Evolutionary conservation across 2,329 filamentous ascomycete species (phyloP).

Genomic region (Rutstroemia sydowiana): DNA sequence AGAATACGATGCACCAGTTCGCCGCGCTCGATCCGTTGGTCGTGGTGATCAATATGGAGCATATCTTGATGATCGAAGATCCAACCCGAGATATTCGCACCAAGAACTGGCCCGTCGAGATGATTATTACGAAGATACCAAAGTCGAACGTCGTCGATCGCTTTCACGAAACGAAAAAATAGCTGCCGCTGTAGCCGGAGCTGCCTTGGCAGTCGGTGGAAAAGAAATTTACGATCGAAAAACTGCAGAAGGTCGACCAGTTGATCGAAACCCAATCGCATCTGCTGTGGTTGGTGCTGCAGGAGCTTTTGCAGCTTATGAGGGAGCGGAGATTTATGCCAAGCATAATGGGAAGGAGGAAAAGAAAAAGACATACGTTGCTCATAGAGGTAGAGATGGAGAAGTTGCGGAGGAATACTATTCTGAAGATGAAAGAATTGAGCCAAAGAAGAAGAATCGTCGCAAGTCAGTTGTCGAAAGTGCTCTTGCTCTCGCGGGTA

Average conservation of each 20-base stretch:
- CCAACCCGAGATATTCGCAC: constrained; percentile 40
- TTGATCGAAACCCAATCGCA: constrained; percentile 50
- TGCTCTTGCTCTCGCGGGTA: constrained; percentile 53
- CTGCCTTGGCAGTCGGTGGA: constrained; percentile 55
- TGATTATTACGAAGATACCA: constrained; percentile 40
- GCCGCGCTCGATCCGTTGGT: constrained; percentile 56
- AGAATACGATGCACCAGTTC: constrained; percentile 36
- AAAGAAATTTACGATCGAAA: constrained; percentile 60
- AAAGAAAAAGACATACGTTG: constrained; percentile 46
- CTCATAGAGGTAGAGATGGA: constrained; percentile 48
- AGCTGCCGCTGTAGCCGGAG: constrained; percentile 57
- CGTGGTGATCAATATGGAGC: constrained; percentile 54
- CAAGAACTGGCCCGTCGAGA: constrained; percentile 39
- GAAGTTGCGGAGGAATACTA: constrained; percentile 47
- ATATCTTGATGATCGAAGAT: constrained; percentile 37
- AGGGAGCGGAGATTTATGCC: constrained; percentile 55
- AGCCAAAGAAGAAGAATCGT: constrained; percentile 43
- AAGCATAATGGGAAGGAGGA: constrained; percentile 37
- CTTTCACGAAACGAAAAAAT: constrained; percentile 59
- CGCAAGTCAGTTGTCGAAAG: constrained; percentile 59
- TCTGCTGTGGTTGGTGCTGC: constrained; percentile 56
- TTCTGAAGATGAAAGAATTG: constrained; percentile 46
- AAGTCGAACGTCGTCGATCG: constrained; percentile 50
- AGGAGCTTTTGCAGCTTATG: constrained; percentile 56
- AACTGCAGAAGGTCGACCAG: constrained; percentile 41